Evolutionary conservation across 441 rosid species (phyloP), one percentile per base, ranked within the genome.

Genomic region (Populus hybrid): DNA sequence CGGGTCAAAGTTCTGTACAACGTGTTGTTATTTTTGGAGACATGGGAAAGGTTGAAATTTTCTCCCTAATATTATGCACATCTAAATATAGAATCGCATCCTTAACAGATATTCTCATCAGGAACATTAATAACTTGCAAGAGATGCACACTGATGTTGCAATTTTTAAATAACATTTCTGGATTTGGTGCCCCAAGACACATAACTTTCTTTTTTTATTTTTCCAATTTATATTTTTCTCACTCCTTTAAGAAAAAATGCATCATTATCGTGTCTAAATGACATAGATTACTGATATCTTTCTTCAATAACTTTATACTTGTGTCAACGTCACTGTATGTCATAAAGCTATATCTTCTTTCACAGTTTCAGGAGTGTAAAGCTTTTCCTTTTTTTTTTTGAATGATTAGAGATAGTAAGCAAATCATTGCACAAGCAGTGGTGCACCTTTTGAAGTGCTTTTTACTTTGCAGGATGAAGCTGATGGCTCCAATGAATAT

Each of bases 1-100:
- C 97, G 1, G 97, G 98, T 16, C 90, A 93, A 87, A 83, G 75
- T 79, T 92, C 97, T 72, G 71, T 90, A 59, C 98, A n/a, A n/a
- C n/a, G n/a, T n/a, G n/a, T n/a, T n/a, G n/a, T n/a, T n/a, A n/a
- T n/a, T n/a, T n/a, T n/a, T n/a, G n/a, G n/a, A n/a, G n/a, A n/a
- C n/a, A n/a, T n/a, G n/a, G n/a, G n/a, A 87, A 94, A 93, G 97
- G 98, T 93, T 83, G 77, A 83, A 81, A 80, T 76, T 73, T 64
- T 74, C 35, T 11, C 74, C n/a, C 50, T 53, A 64, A 33, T 9
- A 21, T n/a, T 64, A 64, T 64, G 68, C 68, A 64, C 31, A 64
- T 64, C 68, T 64, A 76, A 31, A 65, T 36, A 40, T 45, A 36
- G 45, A 69, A 40, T 67, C 14, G 33, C 63, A 38, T 28, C 35